Evolutionary conservation across 768 basidiomycete genomes (phyloP), one percentile per base, ranked within the genome.

Genomic region (Coprinellus micaceus): DNA sequence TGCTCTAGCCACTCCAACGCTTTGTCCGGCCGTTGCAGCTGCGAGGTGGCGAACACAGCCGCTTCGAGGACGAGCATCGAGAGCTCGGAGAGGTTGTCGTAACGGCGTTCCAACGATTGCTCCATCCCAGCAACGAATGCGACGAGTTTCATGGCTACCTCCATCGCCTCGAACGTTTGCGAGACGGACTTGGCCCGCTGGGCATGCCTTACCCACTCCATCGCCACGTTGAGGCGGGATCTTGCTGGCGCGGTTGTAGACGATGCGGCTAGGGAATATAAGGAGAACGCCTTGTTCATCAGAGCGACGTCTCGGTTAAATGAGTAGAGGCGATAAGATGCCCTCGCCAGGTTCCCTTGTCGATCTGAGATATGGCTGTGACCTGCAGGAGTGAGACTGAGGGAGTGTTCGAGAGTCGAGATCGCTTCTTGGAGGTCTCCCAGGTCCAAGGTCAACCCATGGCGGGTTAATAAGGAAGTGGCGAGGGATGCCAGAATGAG

Each of bases 1-100:
- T 66, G 62, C 37, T 69, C 68, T 2, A 76, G 62, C 64, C 72
- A 65, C 58, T 74, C 71, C 25, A 75, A 60, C 17, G 66, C 69
- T 17, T 54, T 62, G 3, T 66, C 53, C 11, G 61, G 53, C 4
- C 66, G 58, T 15, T 53, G n/a, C n/a, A n/a, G n/a, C 53, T 3
- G 46, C 17, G 30, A 60, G 53, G 30, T 63, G 3, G 69, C 70
- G 21, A 63, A 62, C 6, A 64, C 60, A 0, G 65, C 69, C 3
- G 71, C 69, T 3, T 29, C 19, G 9, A 52, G 15, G 9, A 49
- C 33, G 9, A 57, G 22, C 17, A 15, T 25, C 25, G 50, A 52
- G 2, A 43, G n/a, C 1, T 37, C 22, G 13, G n/a, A 2, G 9
- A 57, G 41, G 15, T 22, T 2, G 2, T n/a, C n/a, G 19, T 57